These are phyloP conservation scores for Acrocalymma vagum DNA, from an alignment of 2,329 filamentous ascomycete genomes.

Conservation along the genomic window DNA sequence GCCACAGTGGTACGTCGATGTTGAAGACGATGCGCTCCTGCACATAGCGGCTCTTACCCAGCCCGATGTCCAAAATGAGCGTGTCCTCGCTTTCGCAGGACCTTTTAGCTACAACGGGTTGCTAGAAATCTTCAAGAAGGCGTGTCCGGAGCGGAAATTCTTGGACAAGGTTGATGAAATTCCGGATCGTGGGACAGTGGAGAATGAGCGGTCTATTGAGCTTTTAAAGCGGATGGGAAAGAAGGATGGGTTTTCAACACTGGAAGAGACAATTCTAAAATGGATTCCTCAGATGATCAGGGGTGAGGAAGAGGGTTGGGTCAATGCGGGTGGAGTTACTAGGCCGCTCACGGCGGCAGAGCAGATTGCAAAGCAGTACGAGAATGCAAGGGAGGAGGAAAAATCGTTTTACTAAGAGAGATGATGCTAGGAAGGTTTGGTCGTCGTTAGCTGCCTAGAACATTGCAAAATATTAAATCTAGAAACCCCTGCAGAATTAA, in stretches of 20 bases:
- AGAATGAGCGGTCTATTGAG: conserved; percentile 11
- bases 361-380: background rate
- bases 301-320: conserved; percentile 11
- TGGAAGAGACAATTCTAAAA: conserved; percentile 18
- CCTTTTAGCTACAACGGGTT: conserved; percentile 56
- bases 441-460: no score
- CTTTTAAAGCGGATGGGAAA: conserved; percentile 19
- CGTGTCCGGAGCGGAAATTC: conserved; percentile 48
- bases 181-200: conserved; percentile 12
- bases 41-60: conserved; percentile 60
- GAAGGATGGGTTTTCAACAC: conserved; percentile 12
- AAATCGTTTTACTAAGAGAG: no score
- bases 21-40: conserved; percentile 58
- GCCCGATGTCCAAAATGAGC: conserved; percentile 54
- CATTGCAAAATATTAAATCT: no score
- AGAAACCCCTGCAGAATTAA: no score
- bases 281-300: conserved; percentile 11
- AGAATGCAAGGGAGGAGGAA: no score
- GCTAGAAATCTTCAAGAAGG: conserved; percentile 43
- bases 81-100: conserved; percentile 60
- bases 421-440: no score
- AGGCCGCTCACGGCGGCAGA: background rate
- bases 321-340: no score
- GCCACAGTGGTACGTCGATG: conserved; percentile 56
- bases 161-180: conserved; percentile 14